Evolutionary conservation across 1,284 basidiomycete species (phyloP), one percentile per base, ranked within the genome.

Genomic region (Trichosporon faecale): DNA sequence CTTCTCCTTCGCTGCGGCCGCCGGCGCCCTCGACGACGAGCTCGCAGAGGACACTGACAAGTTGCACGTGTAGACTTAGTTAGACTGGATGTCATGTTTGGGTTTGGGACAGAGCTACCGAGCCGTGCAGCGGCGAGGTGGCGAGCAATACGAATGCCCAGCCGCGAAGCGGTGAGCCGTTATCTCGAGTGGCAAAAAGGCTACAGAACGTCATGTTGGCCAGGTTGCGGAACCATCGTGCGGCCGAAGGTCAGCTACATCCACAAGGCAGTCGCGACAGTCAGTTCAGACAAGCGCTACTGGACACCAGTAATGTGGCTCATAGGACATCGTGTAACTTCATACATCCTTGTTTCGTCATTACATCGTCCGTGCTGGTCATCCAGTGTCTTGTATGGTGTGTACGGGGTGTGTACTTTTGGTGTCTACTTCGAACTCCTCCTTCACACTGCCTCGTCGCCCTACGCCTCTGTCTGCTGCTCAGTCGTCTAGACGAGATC

Each of bases 1-100:
- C 33, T 84, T 84, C 73, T 78, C 76, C 33, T 84, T 83, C 68
- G 80, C 82, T 2, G 78, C 78, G 16, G 82, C 80, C 21, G 80
- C 79, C 1, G 72, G 73, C 29, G 67, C 74, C 37, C 65, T 76
- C 33, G 76, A 74, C 49, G 73, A 77, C 49, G 75, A 73, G 31
- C 73, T 76, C 21, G 73, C 74, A 31, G 77, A 79, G 65, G 71
- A 74, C 63, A 61, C 57, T 29, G 57, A 61, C 57, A 61, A 61
- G 57, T 31, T 61, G 27, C 27, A 61, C 3, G 57, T 61, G 57
- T 61, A 61, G 57, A 61, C 57, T 21, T 52, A 52, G 49, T 25
- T 61, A 61, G 57, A 61, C 27, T 31, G 57, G 57, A 61, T 61
- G 57, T 31, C 57, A 61, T 60, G 55, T 60, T 61, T 61, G 57